Percentiles rank a stretch among this genome's conserved stretches.
phyloP scores from a whole-genome alignment of 306 rosid species.

The Vicia villosa region DNA sequence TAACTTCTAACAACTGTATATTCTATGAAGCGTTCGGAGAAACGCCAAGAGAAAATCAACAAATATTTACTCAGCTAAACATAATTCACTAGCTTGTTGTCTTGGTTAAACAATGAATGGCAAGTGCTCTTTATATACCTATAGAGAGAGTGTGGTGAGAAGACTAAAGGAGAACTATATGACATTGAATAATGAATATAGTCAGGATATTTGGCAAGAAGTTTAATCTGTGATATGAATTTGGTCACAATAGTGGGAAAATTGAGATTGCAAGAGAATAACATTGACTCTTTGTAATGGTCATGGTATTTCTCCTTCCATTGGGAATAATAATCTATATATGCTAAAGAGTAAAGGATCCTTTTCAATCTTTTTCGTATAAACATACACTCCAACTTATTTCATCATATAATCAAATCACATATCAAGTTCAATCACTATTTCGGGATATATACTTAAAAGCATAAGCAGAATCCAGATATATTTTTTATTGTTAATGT shows the following conservation, averaged over 20 bases:
- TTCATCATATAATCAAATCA: not conserved
- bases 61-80: not conserved
- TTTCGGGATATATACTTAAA: no score
- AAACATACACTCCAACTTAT: not conserved
- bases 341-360: conserved; percentile 2
- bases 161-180: not conserved
- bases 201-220: conserved; percentile 5
- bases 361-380: conserved; percentile 8
- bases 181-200: not conserved
- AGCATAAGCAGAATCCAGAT: no score
- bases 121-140: not conserved
- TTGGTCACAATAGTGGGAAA: conserved; percentile 38
- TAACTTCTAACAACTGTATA: not conserved
- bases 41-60: not conserved
- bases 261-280: conserved; percentile 32
- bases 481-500: no score
- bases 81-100: not conserved
- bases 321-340: conserved; percentile 2
- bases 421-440: no score
- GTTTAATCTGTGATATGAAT: conserved; percentile 15
- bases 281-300: conserved; percentile 18
- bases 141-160: not conserved
- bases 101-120: not conserved
- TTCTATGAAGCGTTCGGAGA: not conserved
- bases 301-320: not conserved